phyloP scores from a whole-genome alignment of 2,329 filamentous ascomycete species.

The Monosporascus ibericus region DNA sequence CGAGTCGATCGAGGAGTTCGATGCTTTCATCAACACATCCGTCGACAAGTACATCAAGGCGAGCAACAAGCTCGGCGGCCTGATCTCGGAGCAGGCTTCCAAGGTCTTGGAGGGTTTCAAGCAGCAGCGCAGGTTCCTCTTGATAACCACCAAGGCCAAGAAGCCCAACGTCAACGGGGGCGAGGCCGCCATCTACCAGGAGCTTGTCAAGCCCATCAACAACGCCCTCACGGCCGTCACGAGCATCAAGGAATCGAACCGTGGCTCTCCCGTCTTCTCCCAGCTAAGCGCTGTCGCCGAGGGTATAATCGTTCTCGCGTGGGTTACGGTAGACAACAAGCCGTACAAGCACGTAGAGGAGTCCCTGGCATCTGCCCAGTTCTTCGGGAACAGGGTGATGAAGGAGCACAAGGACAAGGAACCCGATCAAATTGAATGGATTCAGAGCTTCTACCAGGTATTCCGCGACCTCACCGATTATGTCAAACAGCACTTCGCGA shows the following conservation, averaged over 20 bases:
- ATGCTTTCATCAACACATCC: conserved; percentile 66
- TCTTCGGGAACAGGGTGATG: conserved; percentile 90
- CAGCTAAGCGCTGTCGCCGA: conserved; percentile 85
- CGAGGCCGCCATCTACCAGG: conserved; percentile 61
- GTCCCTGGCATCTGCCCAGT: conserved; percentile 76
- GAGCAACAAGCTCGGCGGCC: conserved; percentile 70
- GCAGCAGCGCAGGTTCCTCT: conserved; percentile 80
- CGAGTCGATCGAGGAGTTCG: conserved; percentile 80
- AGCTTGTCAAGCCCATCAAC: conserved; percentile 82
- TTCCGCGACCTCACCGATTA: conserved; percentile 81
- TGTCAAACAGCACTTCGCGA: conserved; percentile 74
- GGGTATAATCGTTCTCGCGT: conserved; percentile 81
- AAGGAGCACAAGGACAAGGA: conserved; percentile 84
- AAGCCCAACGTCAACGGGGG: conserved; percentile 67
- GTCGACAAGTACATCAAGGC: conserved; percentile 73
- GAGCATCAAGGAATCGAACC: conserved; percentile 76
- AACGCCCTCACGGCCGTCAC: conserved; percentile 72
- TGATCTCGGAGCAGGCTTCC: conserved; percentile 69
- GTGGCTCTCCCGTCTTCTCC: conserved; percentile 67
- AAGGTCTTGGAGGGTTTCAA: conserved; percentile 62
- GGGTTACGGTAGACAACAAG: conserved; percentile 79
- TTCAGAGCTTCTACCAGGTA: conserved; percentile 86
- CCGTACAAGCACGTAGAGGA: conserved; percentile 84
- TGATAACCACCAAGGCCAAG: conserved; percentile 84
- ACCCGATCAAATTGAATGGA: conserved; percentile 75